Conservation (phyloP, 2,329 filamentous ascomycete genomes). For the Aspergillus sp. region DNA sequence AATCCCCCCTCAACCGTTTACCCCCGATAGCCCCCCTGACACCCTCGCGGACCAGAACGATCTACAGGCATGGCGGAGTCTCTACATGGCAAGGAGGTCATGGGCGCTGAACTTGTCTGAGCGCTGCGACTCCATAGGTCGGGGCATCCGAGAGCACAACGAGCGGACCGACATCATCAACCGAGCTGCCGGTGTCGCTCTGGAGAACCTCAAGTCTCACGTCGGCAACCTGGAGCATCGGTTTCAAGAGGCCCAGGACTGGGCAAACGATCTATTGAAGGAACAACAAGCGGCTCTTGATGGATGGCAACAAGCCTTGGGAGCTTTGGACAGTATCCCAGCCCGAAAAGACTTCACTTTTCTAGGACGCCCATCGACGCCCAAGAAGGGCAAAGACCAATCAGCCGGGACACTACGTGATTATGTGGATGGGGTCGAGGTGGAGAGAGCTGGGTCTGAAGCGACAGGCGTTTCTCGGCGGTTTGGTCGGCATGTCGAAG, state of each 20-base stretch:
- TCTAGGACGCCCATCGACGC: conserved; percentile 31
- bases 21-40: conserved; percentile 61
- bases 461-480: conserved; percentile 50
- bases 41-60: conserved; percentile 70
- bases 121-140: conserved; percentile 58
- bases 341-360: conserved; percentile 36
- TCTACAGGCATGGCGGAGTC: conserved; percentile 74
- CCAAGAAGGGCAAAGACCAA: conserved; percentile 34
- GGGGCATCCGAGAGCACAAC: conserved; percentile 47
- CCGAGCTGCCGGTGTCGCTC: conserved; percentile 71
- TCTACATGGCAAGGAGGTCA: conserved; percentile 69
- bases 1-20: conserved; percentile 47
- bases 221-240: conserved; percentile 36
- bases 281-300: conserved; percentile 37
- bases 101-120: conserved; percentile 69
- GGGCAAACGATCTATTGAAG: conserved; percentile 36
- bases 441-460: conserved; percentile 61
- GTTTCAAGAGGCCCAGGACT: conserved; percentile 37
- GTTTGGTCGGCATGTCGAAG: conserved; percentile 51
- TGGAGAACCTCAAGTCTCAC: conserved; percentile 57
- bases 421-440: conserved; percentile 64
- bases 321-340: conserved; percentile 32
- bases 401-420: conserved; percentile 57
- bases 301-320: conserved; percentile 32
- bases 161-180: conserved; percentile 48